These are phyloP conservation scores for Lyophyllum decastes DNA, from an alignment of 768 basidiomycete species.

Conservation along the genomic window DNA sequence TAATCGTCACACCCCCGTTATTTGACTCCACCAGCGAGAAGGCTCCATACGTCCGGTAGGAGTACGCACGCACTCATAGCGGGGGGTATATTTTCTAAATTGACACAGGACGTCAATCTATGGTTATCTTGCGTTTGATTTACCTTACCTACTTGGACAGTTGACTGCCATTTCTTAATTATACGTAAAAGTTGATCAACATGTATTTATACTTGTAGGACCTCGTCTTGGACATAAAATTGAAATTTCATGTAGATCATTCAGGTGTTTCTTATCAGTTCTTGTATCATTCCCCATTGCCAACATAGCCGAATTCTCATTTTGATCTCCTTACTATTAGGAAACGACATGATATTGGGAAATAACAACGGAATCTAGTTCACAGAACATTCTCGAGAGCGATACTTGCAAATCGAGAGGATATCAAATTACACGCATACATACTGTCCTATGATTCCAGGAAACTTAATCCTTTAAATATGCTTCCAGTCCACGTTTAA, in stretches of 20 bases:
- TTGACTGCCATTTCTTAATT: background rate
- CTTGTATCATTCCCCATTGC: background rate
- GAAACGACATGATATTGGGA: background rate
- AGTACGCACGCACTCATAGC: background rate
- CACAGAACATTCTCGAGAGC: background rate
- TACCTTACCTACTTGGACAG: slow-evolving; percentile 2
- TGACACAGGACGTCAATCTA: background rate
- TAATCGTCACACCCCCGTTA: slow-evolving; percentile 18
- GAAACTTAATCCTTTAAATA: slow-evolving; percentile 13
- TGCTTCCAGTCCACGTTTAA: slow-evolving; percentile 17
- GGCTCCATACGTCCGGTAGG: slow-evolving; percentile 13
- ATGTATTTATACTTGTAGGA: background rate
- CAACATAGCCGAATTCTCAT: background rate
- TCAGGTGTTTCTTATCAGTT: background rate
- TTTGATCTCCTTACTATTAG: background rate
- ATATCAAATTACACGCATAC: background rate
- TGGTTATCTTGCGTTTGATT: background rate
- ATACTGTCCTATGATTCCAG: background rate
- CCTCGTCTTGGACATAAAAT: background rate
- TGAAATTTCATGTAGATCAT: background rate
- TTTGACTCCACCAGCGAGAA: slow-evolving; percentile 24
- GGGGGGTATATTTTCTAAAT: background rate
- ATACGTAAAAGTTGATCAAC: background rate
- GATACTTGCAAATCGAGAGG: background rate
- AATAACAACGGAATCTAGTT: background rate